phyloP scores from a whole-genome alignment of 2,329 filamentous ascomycete genomes.

The Harringtonia aguacate region DNA sequence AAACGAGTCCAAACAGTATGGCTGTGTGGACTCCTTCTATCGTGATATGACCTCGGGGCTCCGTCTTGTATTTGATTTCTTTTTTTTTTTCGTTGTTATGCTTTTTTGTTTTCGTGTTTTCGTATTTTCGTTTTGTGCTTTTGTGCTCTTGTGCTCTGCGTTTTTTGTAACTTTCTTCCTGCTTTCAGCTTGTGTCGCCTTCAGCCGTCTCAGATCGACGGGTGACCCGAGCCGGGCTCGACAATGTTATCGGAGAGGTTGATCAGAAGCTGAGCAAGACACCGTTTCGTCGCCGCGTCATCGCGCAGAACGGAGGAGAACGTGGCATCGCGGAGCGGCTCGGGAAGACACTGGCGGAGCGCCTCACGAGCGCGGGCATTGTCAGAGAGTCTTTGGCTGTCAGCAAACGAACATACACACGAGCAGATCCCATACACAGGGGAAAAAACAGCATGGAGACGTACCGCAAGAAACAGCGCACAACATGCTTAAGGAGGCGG shows the following conservation, averaged over 20 bases:
- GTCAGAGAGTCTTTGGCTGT: conserved; percentile 63
- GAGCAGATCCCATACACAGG: not conserved
- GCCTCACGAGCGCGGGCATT: conserved; percentile 94
- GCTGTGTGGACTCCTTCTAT: no score
- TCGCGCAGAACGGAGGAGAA: conserved; percentile 95
- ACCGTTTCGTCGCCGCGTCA: conserved; percentile 94
- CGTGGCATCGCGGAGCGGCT: conserved; percentile 96
- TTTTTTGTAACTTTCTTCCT: not conserved
- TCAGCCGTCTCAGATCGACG: conserved; percentile 6
- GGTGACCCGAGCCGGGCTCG: conserved; percentile 25
- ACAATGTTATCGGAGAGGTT: conserved; percentile 86
- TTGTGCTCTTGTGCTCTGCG: not conserved
- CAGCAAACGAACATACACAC: no score
- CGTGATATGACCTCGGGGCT: no score
- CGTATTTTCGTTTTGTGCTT: not conserved
- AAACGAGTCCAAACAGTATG: no score
- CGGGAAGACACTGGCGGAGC: conserved; percentile 87
- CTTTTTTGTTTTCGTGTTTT: not conserved
- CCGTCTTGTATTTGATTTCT: no score
- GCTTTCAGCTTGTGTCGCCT: not conserved
- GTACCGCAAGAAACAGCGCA: conserved; percentile 89
- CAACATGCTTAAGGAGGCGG: conserved; percentile 90
- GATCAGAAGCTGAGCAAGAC: conserved; percentile 91
- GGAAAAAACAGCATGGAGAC: conserved; percentile 15
- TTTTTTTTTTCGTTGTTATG: not conserved